Evolutionary conservation across 495 filamentous ascomycete species (phyloP), one percentile per base, ranked within the genome.

Genomic region (Aspergillus heteromorphus): DNA sequence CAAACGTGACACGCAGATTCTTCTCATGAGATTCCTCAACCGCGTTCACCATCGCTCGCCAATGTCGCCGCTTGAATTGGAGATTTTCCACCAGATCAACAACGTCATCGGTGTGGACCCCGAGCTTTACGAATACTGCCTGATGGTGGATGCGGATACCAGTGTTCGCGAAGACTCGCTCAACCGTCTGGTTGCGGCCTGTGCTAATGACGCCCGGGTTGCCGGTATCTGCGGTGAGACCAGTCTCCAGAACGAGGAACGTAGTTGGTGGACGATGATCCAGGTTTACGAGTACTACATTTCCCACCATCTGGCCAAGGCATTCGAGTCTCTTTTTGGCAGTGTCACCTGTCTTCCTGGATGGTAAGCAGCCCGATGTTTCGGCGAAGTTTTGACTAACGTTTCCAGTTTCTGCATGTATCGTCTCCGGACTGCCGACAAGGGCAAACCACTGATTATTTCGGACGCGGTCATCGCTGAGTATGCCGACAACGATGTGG

Each of bases 201-300:
- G 92, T 72, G 87, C 88, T 49, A 91, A 96, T 64, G 89, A 98
- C 70, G 86, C 91, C 50, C 95, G 92, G 70, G 95, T 98, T 74
- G 91, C 89, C 38, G 93, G 93, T 61, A 96, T 98, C 54, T 98
- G 93, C 72, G 93, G 93, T 60, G 93, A 98, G 67, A 98, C 93
- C 4, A 95, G 88, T 77, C 78, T 97, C 55, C 87, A 95, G 69
- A 98, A 98, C 60, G 92, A 96, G 71, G 87, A 96, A 60, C 75
- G 85, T 18, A 91, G 84, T 60, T 97, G 92, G 91, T 95, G 90
- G 89, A 98, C 95, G 9, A 98, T 98, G 93, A 98, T 98, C 65
- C 93, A 98, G 70, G 93, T 97, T 53, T 97, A 97, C 72, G 92
- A 97, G 70, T 97, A 97, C 75, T 97, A 87, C 69, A 97, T 97